Evolutionary conservation across 140 eudicot species (phyloP).

Genomic region (Anethum foeniculum): DNA sequence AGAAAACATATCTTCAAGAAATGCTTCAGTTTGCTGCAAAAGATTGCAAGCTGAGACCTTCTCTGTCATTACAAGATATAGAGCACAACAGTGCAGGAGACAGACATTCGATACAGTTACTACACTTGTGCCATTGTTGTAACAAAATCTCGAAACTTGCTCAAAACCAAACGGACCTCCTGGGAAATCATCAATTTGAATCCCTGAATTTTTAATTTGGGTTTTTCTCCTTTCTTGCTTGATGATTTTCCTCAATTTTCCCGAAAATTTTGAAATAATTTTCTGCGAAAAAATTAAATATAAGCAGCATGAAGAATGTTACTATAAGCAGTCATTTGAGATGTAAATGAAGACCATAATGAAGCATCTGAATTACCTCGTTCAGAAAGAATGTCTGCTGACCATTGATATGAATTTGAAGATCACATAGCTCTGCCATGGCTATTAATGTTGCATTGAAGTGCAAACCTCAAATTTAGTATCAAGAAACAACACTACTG

Average conservation of each 20-base stretch:
- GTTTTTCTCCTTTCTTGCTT: conserved; percentile 53
- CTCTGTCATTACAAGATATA: conserved; percentile 68
- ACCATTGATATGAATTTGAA: conserved; percentile 75
- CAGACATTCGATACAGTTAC: conserved; percentile 47
- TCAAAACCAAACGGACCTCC: conserved; percentile 86
- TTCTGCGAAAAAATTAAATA: conserved; percentile 35
- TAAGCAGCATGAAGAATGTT: neutral
- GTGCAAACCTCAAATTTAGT: conserved; percentile 20
- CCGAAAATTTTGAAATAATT: conserved; percentile 57
- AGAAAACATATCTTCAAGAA: conserved; percentile 46
- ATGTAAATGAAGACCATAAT: neutral
- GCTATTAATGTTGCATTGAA: conserved; percentile 44
- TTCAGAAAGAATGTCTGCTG: conserved; percentile 79
- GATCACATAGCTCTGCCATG: conserved; percentile 72
- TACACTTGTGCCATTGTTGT: conserved; percentile 45
- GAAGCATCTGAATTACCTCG: conserved; percentile 40
- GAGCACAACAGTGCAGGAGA: conserved; percentile 65
- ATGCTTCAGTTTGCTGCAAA: conserved; percentile 43
- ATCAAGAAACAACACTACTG: conserved; percentile 18
- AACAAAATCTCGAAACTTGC: conserved; percentile 63
- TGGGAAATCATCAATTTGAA: conserved; percentile 59
- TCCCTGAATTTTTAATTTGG: conserved; percentile 45
- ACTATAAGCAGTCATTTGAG: neutral
- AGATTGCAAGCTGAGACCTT: conserved; percentile 33
- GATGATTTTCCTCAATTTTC: conserved; percentile 57